Base-by-base conservation (phyloP, 352 stramenopile species). In the Globisporangium irregulare region DNA sequence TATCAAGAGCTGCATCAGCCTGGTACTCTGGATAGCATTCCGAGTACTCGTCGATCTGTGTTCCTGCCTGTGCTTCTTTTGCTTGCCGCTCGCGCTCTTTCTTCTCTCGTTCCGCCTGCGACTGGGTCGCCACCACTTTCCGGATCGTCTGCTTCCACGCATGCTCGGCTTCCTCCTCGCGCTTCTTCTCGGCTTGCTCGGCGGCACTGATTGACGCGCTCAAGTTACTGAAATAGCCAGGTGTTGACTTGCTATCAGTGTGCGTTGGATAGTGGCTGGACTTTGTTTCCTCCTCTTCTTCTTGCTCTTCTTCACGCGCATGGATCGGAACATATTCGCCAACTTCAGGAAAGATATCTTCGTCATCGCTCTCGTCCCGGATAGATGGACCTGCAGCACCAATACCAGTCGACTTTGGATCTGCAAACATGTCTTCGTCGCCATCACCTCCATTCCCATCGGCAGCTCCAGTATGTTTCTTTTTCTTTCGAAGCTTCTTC, bases 301-400 rank as follows among this genome's bases (percentile, higher is more conserved):
- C 60, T 7, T 70, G 27, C 22, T 74, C 69, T 22, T 79, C 72
- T 7, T 50, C 48, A 8, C 83, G 81, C 41, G 80, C 71, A n/a
- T 90, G 78, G 1, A 90, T 76, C 0, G 86, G 86, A 4, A 94
- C 73, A 61, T 92, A 92, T 22, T 91, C 82, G 1, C 82, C 82
- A 14, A 81, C 82, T 25, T 92, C 80, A 1, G 81, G 77, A 54
- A 94, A 94, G 12, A 94, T 94, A 68, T 92, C 83, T 66, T 91
- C 82, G 6, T 89, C 81, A 1, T 88, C 75, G 2, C 81, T 75
- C 1, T 87, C 72, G 0, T 72, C 74, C 36, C 50, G 24, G 0
- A 22, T 27, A 7, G 2, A 8, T 50, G 25, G 4, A 25, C 4
- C 43, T 54, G 38, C 61, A 12, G 24, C 68, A 59, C 43, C 59